Evolutionary conservation across 371 early-diverging fungal genomes (phyloP).

Genomic region (Syncephalastrum sp.): DNA sequence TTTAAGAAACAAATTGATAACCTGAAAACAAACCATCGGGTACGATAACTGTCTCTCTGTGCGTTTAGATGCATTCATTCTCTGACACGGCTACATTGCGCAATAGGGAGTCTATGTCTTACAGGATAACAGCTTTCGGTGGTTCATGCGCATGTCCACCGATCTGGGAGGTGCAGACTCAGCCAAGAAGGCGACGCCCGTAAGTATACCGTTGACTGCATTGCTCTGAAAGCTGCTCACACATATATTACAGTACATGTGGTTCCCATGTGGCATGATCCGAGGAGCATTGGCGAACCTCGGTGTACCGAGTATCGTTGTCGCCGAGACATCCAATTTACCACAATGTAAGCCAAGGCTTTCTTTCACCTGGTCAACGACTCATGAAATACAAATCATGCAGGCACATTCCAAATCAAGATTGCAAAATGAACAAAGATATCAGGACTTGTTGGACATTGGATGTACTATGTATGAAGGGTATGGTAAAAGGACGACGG

Average conservation of each 20-base stretch:
- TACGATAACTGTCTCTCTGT: slow-evolving; percentile 23
- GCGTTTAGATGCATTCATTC: no score
- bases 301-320: slow-evolving; percentile 84
- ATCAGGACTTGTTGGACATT: no score
- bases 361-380: background rate
- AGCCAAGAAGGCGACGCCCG: slow-evolving; percentile 75
- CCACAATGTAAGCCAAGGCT: slow-evolving; percentile 81
- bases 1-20: slow-evolving; percentile 97
- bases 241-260: slow-evolving; percentile 66
- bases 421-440: slow-evolving; percentile 50
- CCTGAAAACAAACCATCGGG: slow-evolving; percentile 95
- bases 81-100: background rate
- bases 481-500: no score
- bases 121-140: slow-evolving; percentile 95
- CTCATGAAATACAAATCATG: slow-evolving; percentile 1
- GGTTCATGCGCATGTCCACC: slow-evolving; percentile 89
- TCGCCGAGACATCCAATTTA: slow-evolving; percentile 81
- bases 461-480: no score
- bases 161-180: slow-evolving; percentile 77
- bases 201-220: slow-evolving; percentile 30
- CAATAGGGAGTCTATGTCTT: slow-evolving; percentile 94
- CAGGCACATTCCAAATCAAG: slow-evolving; percentile 87
- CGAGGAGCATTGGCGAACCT: slow-evolving; percentile 89
- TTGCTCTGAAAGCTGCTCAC: background rate
- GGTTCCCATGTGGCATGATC: slow-evolving; percentile 95